phyloP scores from a whole-genome alignment of 371 early-diverging fungal species.

The Mortierella sp. region DNA sequence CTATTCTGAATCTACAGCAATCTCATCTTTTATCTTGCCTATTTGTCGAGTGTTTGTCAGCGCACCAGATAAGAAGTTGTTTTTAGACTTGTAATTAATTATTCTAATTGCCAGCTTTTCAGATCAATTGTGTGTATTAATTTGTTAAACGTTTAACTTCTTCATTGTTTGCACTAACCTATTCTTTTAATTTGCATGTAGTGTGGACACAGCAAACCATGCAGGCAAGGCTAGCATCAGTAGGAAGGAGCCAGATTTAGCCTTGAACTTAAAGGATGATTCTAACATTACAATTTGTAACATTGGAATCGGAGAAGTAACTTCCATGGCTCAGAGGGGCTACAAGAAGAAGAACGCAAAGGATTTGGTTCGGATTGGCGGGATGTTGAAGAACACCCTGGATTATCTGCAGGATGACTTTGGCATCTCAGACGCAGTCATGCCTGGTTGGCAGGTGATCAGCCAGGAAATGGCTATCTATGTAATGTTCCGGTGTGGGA shows the following conservation, averaged over 20 bases:
- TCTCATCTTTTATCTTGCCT: slow-evolving; percentile 4
- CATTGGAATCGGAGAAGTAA: slow-evolving; percentile 21
- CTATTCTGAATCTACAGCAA: slow-evolving; percentile 8
- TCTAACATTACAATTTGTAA: slow-evolving; percentile 24
- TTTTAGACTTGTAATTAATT: slow-evolving; percentile 9
- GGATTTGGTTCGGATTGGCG: slow-evolving; percentile 29
- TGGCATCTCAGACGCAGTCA: slow-evolving; percentile 12
- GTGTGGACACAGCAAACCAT: slow-evolving; percentile 23
- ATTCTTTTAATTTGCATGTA: slow-evolving; percentile 14
- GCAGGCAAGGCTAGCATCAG: slow-evolving; percentile 17
- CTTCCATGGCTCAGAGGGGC: slow-evolving; percentile 15
- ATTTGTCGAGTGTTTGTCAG: slow-evolving; percentile 4
- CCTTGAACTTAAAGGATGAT: slow-evolving; percentile 25
- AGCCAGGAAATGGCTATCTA: slow-evolving; percentile 16
- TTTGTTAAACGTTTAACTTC: slow-evolving; percentile 1
- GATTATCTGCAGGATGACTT: slow-evolving; percentile 25
- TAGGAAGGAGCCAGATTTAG: slow-evolving; percentile 22
- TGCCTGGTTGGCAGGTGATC: slow-evolving; percentile 22
- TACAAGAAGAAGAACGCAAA: slow-evolving; percentile 31
- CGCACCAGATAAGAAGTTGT: slow-evolving; percentile 3
- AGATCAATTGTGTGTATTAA: neutral
- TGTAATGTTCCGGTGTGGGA: slow-evolving; percentile 12
- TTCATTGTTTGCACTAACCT: neutral
- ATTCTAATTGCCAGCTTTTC: neutral
- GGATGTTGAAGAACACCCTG: slow-evolving; percentile 24